Percentiles rank a stretch among this genome's conserved stretches.
Conservation (phyloP, 495 filamentous ascomycete species). For the Penicillium samsonianum region DNA sequence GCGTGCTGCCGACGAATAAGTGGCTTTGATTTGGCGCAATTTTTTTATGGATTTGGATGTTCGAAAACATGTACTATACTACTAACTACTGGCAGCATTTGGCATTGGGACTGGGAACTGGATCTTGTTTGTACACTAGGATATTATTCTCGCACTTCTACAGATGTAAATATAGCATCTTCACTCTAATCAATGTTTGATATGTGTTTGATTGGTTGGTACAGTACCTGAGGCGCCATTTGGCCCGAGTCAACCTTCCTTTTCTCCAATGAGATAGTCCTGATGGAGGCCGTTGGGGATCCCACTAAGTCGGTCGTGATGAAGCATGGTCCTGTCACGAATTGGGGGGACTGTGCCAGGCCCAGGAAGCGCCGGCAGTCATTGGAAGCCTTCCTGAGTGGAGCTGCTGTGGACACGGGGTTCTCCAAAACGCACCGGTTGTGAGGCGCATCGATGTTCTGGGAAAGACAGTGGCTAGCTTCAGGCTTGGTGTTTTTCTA, state of each 20-base stretch:
- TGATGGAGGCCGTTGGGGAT: neutral
- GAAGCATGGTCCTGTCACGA: neutral
- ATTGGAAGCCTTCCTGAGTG: neutral
- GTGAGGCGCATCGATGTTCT: neutral
- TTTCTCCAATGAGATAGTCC: neutral
- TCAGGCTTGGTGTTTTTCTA: neutral
- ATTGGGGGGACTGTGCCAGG: neutral
- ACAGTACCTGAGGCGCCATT: neutral
- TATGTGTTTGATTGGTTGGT: conserved; percentile 1
- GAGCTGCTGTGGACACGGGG: neutral
- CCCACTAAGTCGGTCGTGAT: neutral
- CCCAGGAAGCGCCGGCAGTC: no score
- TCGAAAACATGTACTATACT: conserved; percentile 14
- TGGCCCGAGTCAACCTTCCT: neutral
- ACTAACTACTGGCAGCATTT: conserved; percentile 12
- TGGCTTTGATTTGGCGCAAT: conserved; percentile 21
- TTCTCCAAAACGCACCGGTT: neutral
- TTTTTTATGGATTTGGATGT: conserved; percentile 10
- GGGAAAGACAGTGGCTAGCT: neutral
- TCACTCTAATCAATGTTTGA: conserved; percentile 16
- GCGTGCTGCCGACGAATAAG: conserved; percentile 27
- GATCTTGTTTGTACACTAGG: conserved; percentile 30
- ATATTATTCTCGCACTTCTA: conserved; percentile 22
- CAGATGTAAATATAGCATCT: conserved; percentile 25
- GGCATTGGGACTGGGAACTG: conserved; percentile 20